These are phyloP conservation scores for Phoenix dactylifera DNA, from an alignment of 176 grass and related monocot species.

Conservation along the genomic window DNA sequence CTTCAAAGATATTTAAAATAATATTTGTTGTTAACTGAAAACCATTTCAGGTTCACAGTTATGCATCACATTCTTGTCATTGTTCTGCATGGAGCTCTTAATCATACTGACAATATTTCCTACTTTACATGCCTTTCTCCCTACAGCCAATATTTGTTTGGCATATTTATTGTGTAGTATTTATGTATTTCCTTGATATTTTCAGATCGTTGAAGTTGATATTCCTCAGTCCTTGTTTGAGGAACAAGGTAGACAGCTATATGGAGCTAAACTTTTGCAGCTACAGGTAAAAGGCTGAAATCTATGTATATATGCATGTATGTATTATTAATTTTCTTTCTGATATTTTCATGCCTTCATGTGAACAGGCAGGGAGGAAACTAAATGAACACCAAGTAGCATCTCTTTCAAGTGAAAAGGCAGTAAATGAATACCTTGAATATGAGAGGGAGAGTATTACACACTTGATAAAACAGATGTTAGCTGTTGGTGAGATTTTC, in stretches of 20 bases:
- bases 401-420: slow-evolving; percentile 57
- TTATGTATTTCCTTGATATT: slow-evolving; percentile 14
- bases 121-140: too few species aligned
- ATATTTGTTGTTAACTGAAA: background rate
- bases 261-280: slow-evolving; percentile 84
- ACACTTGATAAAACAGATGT: slow-evolving; percentile 85
- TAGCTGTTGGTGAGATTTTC: slow-evolving; percentile 86
- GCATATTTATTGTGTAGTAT: too few species aligned
- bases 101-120: too few species aligned
- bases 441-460: slow-evolving; percentile 73
- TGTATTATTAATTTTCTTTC: slow-evolving; percentile 8
- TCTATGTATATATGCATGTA: too few species aligned
- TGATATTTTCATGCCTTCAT: slow-evolving; percentile 19
- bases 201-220: slow-evolving; percentile 88
- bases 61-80: too few species aligned
- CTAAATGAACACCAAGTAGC: slow-evolving; percentile 74
- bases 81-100: too few species aligned
- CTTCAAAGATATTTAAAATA: background rate
- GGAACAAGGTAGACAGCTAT: slow-evolving; percentile 92
- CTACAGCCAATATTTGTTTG: background rate
- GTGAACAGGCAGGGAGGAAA: slow-evolving; percentile 62
- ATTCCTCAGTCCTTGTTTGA: slow-evolving; percentile 84
- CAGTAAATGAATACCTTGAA: slow-evolving; percentile 65
- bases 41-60: background rate
- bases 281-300: slow-evolving; percentile 53